Conservation (phyloP, 169 alveolate species). For the Eimeria maxima region DNA sequence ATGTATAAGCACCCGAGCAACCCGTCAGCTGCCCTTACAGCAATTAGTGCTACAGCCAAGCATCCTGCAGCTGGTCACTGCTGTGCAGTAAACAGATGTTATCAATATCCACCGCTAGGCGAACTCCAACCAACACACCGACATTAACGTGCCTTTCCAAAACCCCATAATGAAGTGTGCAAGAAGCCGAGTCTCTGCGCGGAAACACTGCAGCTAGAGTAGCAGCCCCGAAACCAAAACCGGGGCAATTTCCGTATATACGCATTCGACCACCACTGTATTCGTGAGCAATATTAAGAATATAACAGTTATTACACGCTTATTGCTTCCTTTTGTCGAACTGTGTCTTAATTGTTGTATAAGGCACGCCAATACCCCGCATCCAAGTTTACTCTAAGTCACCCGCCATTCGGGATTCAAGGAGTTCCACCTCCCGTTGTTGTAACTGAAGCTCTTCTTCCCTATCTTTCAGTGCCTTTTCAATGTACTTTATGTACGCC, state of each 20-base stretch:
- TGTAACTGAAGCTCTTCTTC: slow-evolving; percentile 61
- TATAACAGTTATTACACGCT: background rate
- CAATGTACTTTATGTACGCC: slow-evolving; percentile 54
- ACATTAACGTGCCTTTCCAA: background rate
- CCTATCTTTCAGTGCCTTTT: slow-evolving; percentile 66
- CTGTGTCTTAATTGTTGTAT: too few relatives aligned
- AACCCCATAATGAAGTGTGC: background rate
- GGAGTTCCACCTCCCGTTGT: slow-evolving; percentile 45
- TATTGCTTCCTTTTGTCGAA: background rate
- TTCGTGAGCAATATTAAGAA: background rate
- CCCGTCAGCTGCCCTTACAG: background rate
- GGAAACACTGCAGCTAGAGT: background rate
- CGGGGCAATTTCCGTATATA: background rate
- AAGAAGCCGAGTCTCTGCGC: background rate
- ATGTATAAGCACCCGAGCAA: background rate
- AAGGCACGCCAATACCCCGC: too few relatives aligned
- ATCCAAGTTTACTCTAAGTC: background rate
- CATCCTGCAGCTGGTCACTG: background rate
- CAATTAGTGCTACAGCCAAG: background rate
- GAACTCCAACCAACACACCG: background rate
- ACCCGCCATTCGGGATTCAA: slow-evolving; percentile 41
- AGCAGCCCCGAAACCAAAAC: background rate
- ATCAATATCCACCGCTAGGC: background rate
- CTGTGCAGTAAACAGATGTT: background rate
- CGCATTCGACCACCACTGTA: background rate